phyloP scores from a whole-genome alignment of 108 stramenopile genomes.

The Pseudonitzschia multiseries region DNA sequence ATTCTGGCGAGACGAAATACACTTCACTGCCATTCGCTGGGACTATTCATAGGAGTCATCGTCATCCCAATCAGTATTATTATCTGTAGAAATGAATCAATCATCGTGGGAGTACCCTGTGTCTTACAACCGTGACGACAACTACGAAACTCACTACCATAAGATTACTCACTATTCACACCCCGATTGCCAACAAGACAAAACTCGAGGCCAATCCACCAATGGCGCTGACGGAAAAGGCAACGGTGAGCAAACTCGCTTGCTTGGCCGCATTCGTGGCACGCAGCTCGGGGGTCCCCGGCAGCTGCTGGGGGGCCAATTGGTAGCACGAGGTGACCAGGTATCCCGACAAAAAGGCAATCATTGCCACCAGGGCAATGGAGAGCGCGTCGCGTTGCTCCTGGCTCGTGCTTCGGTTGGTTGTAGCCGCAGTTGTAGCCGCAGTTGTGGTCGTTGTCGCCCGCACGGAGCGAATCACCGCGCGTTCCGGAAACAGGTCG shows the following conservation, averaged over 20 bases:
- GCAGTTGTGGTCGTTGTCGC: background rate
- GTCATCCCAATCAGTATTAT: no score
- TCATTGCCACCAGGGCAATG: conserved; percentile 29
- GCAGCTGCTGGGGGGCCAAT: conserved; percentile 36
- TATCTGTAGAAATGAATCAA: no score
- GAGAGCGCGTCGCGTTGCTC: conserved; percentile 20
- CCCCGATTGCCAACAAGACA: conserved; percentile 21
- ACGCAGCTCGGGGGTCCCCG: background rate
- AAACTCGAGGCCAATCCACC: conserved; percentile 22
- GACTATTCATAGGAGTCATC: no score
- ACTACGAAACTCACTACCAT: no score
- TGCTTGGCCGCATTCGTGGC: conserved; percentile 29
- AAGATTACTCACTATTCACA: no score
- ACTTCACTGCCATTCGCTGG: no score
- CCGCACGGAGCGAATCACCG: no score
- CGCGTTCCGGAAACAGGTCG: background rate
- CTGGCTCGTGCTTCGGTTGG: background rate
- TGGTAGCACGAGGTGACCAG: conserved; percentile 43
- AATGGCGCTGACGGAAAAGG: conserved; percentile 30
- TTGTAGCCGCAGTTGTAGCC: background rate
- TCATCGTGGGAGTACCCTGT: no score
- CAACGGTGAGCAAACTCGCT: conserved; percentile 31
- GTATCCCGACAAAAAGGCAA: conserved; percentile 51
- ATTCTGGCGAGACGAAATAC: no score
- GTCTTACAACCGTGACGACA: no score